A percentile compares a stretch with the other conserved stretches of the same genome.
These are phyloP conservation scores for Orbilia brochopaga DNA, from an alignment of 2,329 filamentous ascomycete genomes.

Conservation along the genomic window DNA sequence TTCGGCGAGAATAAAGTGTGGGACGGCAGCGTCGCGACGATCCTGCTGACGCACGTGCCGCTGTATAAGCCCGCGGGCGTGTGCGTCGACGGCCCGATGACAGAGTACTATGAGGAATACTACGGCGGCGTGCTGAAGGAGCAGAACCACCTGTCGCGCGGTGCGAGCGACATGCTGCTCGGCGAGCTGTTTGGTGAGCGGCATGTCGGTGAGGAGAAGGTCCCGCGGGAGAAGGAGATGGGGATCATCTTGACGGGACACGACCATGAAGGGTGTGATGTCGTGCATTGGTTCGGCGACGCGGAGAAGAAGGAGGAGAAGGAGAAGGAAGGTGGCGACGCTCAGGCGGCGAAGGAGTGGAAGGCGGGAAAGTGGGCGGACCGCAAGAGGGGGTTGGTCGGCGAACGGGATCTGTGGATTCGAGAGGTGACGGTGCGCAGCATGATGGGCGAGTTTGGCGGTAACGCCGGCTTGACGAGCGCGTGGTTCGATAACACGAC, in stretches of 20 bases:
- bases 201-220: conserved; percentile 58
- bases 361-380: conserved; percentile 45
- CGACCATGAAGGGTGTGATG: conserved; percentile 93
- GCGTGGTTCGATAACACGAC: conserved; percentile 79
- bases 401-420: conserved; percentile 61
- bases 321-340: conserved; percentile 13
- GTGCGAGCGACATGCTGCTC: conserved; percentile 75
- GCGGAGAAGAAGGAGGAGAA: conserved; percentile 29
- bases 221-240: conserved; percentile 66
- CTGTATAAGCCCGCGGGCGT: conserved; percentile 81
- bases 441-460: conserved; percentile 98
- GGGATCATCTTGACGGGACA: conserved; percentile 90
- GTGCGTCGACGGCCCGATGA: conserved; percentile 83
- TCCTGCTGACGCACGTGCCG: conserved; percentile 90
- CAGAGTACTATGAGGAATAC: conserved; percentile 75
- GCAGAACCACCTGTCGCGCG: conserved; percentile 83
- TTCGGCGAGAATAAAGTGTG: conserved; percentile 52
- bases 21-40: conserved; percentile 65
- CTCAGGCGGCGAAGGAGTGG: conserved; percentile 24
- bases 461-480: conserved; percentile 85
- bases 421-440: conserved; percentile 91
- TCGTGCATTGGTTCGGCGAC: conserved; percentile 69
- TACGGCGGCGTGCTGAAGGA: conserved; percentile 77
- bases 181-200: conserved; percentile 83
- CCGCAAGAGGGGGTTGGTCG: conserved; percentile 55